phyloP scores from a whole-genome alignment of 352 stramenopile genomes.

The Phytophthora pini region DNA sequence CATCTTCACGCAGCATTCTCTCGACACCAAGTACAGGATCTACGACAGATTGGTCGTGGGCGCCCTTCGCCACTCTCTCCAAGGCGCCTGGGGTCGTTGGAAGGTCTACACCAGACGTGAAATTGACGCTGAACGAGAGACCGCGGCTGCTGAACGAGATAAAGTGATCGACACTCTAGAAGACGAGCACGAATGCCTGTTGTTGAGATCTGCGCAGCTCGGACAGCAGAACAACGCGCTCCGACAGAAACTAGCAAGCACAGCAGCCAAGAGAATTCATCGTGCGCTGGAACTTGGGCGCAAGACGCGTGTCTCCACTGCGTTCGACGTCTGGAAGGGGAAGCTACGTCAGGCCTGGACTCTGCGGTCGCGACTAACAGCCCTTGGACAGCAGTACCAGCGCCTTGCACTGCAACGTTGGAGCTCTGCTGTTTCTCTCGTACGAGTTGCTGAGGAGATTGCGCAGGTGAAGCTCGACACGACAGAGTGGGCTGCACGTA shows the following conservation, averaged over 20 bases:
- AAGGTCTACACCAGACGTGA: slow-evolving; percentile 14
- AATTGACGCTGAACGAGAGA: slow-evolving; percentile 18
- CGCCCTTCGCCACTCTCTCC: slow-evolving; percentile 18
- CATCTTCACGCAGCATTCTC: slow-evolving; percentile 15
- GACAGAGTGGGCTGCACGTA: slow-evolving; percentile 20
- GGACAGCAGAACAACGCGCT: slow-evolving; percentile 26
- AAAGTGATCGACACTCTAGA: slow-evolving; percentile 16
- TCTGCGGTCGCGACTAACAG: slow-evolving; percentile 3
- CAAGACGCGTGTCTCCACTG: slow-evolving; percentile 7
- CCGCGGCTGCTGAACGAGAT: slow-evolving; percentile 13
- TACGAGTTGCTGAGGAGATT: neutral
- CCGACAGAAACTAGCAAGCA: slow-evolving; percentile 3
- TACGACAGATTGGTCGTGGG: slow-evolving; percentile 29
- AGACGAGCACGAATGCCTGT: slow-evolving; percentile 24
- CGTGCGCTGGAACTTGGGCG: slow-evolving; percentile 3
- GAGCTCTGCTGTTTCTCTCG: neutral
- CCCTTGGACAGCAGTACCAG: neutral
- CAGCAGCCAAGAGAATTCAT: slow-evolving; percentile 13
- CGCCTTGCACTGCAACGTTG: slow-evolving; percentile 11
- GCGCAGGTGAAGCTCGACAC: slow-evolving; percentile 11
- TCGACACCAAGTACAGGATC: slow-evolving; percentile 19
- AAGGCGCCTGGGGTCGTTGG: slow-evolving; percentile 27
- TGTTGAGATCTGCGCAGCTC: slow-evolving; percentile 17
- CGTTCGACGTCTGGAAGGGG: slow-evolving; percentile 19
- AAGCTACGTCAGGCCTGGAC: slow-evolving; percentile 7